Evolutionary conservation across 1,139 yeast species (phyloP), one percentile per base, ranked within the genome.

Genomic region (Yamadazyma spencermartinsiae): DNA sequence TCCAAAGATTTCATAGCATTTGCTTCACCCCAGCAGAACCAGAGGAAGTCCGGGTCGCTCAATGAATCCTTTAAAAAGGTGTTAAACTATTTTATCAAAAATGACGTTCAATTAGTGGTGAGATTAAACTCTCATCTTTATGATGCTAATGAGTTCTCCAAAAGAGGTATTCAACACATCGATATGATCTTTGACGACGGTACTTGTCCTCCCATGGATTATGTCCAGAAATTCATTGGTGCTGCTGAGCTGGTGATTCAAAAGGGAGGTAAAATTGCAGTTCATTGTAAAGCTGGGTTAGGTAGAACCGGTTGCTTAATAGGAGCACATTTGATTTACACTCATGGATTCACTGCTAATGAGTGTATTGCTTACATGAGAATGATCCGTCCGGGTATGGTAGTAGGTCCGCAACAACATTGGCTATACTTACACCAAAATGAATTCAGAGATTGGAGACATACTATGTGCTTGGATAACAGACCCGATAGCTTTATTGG

Each of bases 101-200:
- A 82, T 54, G 76, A 86, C 45, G 97, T 94, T 32, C 86, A 86
- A 56, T 69, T 92, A 50, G 98, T 92, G 11, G 96, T 92, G 10
- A 76, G 98, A 54, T 75, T 92, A 44, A 92, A 92, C 60, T 87
- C 96, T 1, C 96, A 87, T 53, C 72, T 92, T 39, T 92, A 92
- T 64, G 94, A 90, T 55, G 82, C 85, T 39, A 68, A 68, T 28
- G 95, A 90, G 57, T 92, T 92, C 58, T 86, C 86, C 46, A 81
- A 80, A 48, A 72, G 88, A 42, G 90, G 86, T 7, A 87, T 92
- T 49, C 83, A 86, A 54, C 98, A 92, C 59, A 71, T 90, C 28
- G 98, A 92, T 60, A 84, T 92, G 86, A 86, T 92, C 33, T 92
- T 92, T 60, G 98, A 92, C 54, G 98, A 92, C 61, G 98, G 98